A percentile compares a stretch with the other conserved stretches of the same genome.
Evolutionary conservation across 805 yeast genomes (phyloP).

Genomic region (Ogataea pini): DNA sequence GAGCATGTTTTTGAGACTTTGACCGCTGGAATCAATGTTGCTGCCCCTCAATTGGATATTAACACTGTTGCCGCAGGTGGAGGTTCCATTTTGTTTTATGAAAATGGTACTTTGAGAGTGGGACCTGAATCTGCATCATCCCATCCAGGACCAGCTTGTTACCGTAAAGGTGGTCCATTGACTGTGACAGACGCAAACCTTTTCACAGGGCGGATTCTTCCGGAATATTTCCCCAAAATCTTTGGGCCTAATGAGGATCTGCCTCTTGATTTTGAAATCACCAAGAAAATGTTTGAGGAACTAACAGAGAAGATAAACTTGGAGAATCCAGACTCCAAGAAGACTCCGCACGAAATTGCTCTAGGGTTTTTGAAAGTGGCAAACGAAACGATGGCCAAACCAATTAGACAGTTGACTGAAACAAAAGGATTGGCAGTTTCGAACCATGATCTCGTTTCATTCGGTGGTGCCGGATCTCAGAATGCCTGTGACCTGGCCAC

Average conservation of each 20-base stretch:
- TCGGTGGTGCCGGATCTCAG: conserved; percentile 91
- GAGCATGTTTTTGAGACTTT: conserved; percentile 33
- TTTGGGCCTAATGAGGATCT: conserved; percentile 77
- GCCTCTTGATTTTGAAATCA: conserved; percentile 58
- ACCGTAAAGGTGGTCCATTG: conserved; percentile 75
- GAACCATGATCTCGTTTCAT: conserved; percentile 66
- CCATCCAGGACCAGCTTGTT: conserved; percentile 85
- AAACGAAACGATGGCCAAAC: conserved; percentile 82
- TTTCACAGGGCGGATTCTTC: conserved; percentile 64
- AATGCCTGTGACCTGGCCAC: conserved; percentile 74
- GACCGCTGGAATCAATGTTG: conserved; percentile 36
- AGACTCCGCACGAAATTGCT: conserved; percentile 67
- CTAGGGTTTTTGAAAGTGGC: conserved; percentile 78
- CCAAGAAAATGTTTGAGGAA: conserved; percentile 48
- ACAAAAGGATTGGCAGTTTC: conserved; percentile 68
- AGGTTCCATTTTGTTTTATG: conserved; percentile 64
- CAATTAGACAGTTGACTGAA: conserved; percentile 76
- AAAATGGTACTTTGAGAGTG: conserved; percentile 67
- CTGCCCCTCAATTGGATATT: conserved; percentile 36
- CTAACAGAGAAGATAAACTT: conserved; percentile 56
- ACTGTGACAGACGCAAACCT: conserved; percentile 83
- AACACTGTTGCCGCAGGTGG: conserved; percentile 40
- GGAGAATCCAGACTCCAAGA: conserved; percentile 30
- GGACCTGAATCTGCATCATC: conserved; percentile 85
- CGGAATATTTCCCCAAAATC: conserved; percentile 71